Evolutionary conservation across 2,329 filamentous ascomycete species (phyloP), one percentile per base, ranked within the genome.

Genomic region (Colletotrichum noveboracense): DNA sequence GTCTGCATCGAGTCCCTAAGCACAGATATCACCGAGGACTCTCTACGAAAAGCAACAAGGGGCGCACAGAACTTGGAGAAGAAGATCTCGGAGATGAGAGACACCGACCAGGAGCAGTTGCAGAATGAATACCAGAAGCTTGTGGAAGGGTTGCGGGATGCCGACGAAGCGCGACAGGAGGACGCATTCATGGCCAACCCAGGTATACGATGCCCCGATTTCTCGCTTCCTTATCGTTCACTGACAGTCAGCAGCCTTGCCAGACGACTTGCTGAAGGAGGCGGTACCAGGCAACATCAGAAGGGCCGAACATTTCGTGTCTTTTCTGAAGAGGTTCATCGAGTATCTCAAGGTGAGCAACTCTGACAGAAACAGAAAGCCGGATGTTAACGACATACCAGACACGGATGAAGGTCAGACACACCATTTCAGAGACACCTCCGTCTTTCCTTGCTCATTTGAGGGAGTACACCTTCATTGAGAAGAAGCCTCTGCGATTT

Each of bases 111-210:
- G 70, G 94, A 97, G 78, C 98, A 98, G 83, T 88, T 99, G 14
- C 96, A 98, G 80, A 96, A 94, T 79, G 97, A 99, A 85, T 99
- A 99, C 79, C 92, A 96, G 74, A 98, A 98, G 84, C 89, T 99
- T 3, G 96, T 99, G 0, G 95, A 98, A 81, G 97, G 97, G 0
- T 87, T 99, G 8, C 91, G 95, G 75, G 95, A 96, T 79, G 94
- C 95, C 30, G 96, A 98, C 77, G 95, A 98, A 84, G 95, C 95
- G 58, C 92, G 96, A 74, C 93, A 97, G 80, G 97, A 99, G 84
- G 96, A 98, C 83, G 94, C 96, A 1, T 98, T 99, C 82, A 98
- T 99, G 95, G 91, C 96, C 32, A 99, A 98, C 83, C 97, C 97
- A 30, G 87, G 88, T 89, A 83, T 36, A 83, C 67, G n/a, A 58